Percentiles rank a stretch among this genome's conserved stretches.
Evolutionary conservation across 2,329 filamentous ascomycete species (phyloP).

Genomic region (Knoxdaviesia proteae): DNA sequence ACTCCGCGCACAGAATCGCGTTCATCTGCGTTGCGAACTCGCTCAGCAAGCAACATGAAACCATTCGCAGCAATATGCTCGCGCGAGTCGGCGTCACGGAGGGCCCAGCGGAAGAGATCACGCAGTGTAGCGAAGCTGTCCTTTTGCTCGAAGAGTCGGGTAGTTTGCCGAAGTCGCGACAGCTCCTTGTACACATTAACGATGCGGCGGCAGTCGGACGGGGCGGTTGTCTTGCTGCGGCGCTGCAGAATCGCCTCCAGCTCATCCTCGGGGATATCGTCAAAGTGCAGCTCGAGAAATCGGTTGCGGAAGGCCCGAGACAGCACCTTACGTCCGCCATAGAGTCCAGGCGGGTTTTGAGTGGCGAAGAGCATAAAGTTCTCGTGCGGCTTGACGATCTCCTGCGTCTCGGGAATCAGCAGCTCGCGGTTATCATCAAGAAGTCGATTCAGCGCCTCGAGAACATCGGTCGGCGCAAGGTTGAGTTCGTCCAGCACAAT

Average conservation of each 20-base stretch:
- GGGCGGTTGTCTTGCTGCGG: slow-evolving; percentile 66
- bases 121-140: slow-evolving; percentile 90
- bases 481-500: slow-evolving; percentile 97
- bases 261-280: slow-evolving; percentile 92
- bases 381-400: slow-evolving; percentile 74
- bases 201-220: slow-evolving; percentile 78
- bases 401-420: slow-evolving; percentile 88
- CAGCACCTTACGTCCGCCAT: slow-evolving; percentile 81
- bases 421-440: slow-evolving; percentile 93
- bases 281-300: slow-evolving; percentile 92
- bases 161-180: slow-evolving; percentile 73
- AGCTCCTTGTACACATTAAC: slow-evolving; percentile 88
- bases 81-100: slow-evolving; percentile 63
- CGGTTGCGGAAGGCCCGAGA: slow-evolving; percentile 91
- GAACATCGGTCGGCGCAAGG: slow-evolving; percentile 83
- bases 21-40: slow-evolving; percentile 82
- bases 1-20: slow-evolving; percentile 64
- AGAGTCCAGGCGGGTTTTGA: slow-evolving; percentile 87
- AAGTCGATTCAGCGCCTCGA: slow-evolving; percentile 87
- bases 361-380: slow-evolving; percentile 98
- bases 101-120: slow-evolving; percentile 90
- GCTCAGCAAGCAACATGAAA: slow-evolving; percentile 88
- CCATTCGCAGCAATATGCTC: slow-evolving; percentile 82
- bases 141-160: slow-evolving; percentile 84
- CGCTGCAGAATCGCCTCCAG: slow-evolving; percentile 79